Evolutionary conservation across 1,284 basidiomycete genomes (phyloP), one percentile per base, ranked within the genome.

Genomic region (Rhodotorula sp.): DNA sequence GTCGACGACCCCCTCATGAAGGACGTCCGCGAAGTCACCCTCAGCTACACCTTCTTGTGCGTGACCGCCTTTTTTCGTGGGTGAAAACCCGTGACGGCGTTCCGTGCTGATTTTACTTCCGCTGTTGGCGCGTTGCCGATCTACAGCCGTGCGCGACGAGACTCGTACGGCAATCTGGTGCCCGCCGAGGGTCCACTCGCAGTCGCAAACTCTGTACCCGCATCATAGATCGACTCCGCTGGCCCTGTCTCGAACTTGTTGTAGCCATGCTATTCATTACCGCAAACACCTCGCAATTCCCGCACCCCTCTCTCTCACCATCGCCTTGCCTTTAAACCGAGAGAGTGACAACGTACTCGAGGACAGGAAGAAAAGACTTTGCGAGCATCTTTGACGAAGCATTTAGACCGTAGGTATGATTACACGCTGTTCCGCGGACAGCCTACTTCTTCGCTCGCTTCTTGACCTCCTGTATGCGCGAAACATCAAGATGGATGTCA

Each of bases 21-120:
- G 76, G 88, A 90, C 73, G 86, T 99, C 4, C 89, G 95, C 77
- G 93, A 98, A 79, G 87, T 99, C 16, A 92, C 99, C 0, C 82
- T 99, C 66, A 94, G 91, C 59, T 99, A 99, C 82, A 99, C 97
- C 0, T 99, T 99, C 85, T 99, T 99, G 78, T 79, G 48, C 68
- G 78, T 64, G 8, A 3, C 34, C 6, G 26, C 49, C 46, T 2
- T 46, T 31, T 20, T 20, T 12, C 14, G n/a, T 29, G 2, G 29
- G 16, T 34, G 52, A 18, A 23, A 7, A 20, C 4, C 49, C 14
- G 23, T 15, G n/a, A 26, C 5, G 39, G 39, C 8, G 12, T 10
- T 26, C 51, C 21, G 8, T n/a, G 52, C 67, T 60, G 29, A 34
- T 8, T 34, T 34, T 6, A 34, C 34, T 34, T 34, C 34, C 34